Evolutionary conservation across 139 green algal species (phyloP).

Genomic region (Coelastrella sp.): DNA sequence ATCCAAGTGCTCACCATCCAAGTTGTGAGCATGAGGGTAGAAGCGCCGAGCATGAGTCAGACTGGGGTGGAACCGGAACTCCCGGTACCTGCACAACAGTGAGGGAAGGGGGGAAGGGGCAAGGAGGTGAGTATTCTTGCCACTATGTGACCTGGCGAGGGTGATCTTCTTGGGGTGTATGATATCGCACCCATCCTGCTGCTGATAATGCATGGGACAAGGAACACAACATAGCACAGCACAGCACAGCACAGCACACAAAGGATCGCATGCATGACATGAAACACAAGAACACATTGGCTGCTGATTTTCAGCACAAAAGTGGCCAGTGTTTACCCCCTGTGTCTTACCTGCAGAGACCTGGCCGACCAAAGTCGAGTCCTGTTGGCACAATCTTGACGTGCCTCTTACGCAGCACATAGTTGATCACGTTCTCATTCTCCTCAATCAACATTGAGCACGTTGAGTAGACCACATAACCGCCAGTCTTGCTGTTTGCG

Average conservation of each 20-base stretch:
- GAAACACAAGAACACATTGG: too few species aligned
- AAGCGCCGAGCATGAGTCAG: slow-evolving; percentile 89
- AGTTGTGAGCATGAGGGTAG: slow-evolving; percentile 99
- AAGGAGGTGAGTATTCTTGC: too few species aligned
- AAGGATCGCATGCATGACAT: not conserved
- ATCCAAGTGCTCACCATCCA: slow-evolving; percentile 94
- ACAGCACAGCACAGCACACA: not conserved
- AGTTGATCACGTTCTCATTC: slow-evolving; percentile 98
- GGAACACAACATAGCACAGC: too few species aligned
- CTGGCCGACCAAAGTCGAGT: slow-evolving; percentile 94
- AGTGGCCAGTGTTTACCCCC: too few species aligned
- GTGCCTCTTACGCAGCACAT: slow-evolving; percentile 95
- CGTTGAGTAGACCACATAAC: slow-evolving; percentile 97
- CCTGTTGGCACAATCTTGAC: slow-evolving; percentile 95
- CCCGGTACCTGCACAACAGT: slow-evolving; percentile 71
- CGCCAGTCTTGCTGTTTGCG: slow-evolving; percentile 75
- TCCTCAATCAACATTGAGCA: slow-evolving; percentile 99
- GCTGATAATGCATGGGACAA: too few species aligned
- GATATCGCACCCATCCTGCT: too few species aligned
- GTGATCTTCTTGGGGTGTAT: too few species aligned
- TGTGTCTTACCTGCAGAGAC: slow-evolving; percentile 65
- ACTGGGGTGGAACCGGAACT: slow-evolving; percentile 96
- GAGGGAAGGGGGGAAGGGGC: too few species aligned
- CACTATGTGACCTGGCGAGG: too few species aligned
- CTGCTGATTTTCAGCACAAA: too few species aligned